Base-by-base conservation (phyloP, 1,139 yeast genomes). In the Arxiozyma heterogenica region DNA sequence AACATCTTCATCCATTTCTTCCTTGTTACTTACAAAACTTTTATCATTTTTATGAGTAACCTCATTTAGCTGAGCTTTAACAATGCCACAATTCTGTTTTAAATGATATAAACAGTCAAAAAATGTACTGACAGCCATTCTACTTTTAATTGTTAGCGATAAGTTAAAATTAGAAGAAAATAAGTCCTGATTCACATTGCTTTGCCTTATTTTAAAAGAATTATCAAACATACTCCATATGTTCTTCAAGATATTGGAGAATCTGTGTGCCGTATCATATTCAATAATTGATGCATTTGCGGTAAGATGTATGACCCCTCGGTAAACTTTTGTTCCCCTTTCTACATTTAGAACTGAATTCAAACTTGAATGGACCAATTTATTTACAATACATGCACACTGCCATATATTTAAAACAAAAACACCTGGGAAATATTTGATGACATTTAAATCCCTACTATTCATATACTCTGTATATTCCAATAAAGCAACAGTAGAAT, bases 111-210 rank as follows among this genome's bases (percentile, higher is more conserved):
- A 73, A 64, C 93, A 84, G 68, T 93, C 98, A 68, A 90, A 93
- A 64, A 93, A 89, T 2, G 90, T 90, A 53, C 94, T 85, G 0
- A 96, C 96, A 5, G 95, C 80, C 95, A 88, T 85, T 60, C 97
- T 78, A 8, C 93, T 83, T 49, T 88, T 76, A 15, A 90, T 83
- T 1, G 79, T 77, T 15, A 90, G 80, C 41, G 77, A 62, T 49
- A 71, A 54, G 52, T 71, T 71, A 18, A 68, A 66, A 55, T 57
- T 27, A 4, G 47, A 30, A 18, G 49, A 46, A 17, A 46, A 21
- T 1, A 27, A 22, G 38, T 46, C 15, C 12, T 46, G 30, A 61
- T 55, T 39, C 21, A 41, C 15, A 12, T 22, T 57, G 15, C 53
- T 51, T 48, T 63, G 59, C 69, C 70, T 65, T 34, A 62, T 64